phyloP scores from a whole-genome alignment of 192 early-diverging fungal species.

The Geranomyces michiganensis region DNA sequence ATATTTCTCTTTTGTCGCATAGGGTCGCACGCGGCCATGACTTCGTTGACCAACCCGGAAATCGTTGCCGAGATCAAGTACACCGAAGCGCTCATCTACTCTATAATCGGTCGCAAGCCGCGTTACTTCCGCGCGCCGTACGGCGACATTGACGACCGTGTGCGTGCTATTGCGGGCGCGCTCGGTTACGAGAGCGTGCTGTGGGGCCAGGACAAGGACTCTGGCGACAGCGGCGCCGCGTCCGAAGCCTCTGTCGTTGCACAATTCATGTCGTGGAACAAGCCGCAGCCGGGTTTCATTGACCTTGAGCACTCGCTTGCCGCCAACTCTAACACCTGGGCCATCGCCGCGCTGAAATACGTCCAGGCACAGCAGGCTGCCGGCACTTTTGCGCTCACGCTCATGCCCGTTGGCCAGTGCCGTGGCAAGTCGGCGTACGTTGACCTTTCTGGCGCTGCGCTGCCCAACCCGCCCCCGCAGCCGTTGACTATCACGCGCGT shows the following conservation, averaged over 20 bases:
- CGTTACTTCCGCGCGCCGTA: too few relatives aligned
- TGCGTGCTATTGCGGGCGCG: constrained; percentile 56
- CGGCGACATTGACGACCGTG: constrained; percentile 64
- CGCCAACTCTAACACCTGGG: background rate
- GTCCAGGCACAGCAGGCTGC: background rate
- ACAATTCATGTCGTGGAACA: background rate
- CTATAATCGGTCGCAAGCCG: constrained; percentile 3
- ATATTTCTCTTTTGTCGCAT: too few relatives aligned
- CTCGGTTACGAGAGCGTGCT: constrained; percentile 41
- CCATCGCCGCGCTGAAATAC: constrained; percentile 12
- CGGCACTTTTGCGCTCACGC: constrained; percentile 15
- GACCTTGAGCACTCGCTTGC: constrained; percentile 13
- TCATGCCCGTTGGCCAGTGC: constrained; percentile 18
- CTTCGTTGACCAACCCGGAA: constrained; percentile 53
- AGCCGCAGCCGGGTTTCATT: constrained; percentile 22
- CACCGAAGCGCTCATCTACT: constrained; percentile 40
- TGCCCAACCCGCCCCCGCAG: background rate
- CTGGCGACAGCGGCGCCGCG: background rate
- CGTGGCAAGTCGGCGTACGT: background rate
- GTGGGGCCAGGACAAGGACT: constrained; percentile 4
- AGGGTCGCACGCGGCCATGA: constrained; percentile 35
- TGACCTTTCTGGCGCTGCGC: background rate
- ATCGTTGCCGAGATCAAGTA: constrained; percentile 65
- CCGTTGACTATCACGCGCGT: background rate
- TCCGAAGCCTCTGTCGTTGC: background rate